phyloP scores from a whole-genome alignment of 176 grass and related monocot species.

The Avena insularis region DNA sequence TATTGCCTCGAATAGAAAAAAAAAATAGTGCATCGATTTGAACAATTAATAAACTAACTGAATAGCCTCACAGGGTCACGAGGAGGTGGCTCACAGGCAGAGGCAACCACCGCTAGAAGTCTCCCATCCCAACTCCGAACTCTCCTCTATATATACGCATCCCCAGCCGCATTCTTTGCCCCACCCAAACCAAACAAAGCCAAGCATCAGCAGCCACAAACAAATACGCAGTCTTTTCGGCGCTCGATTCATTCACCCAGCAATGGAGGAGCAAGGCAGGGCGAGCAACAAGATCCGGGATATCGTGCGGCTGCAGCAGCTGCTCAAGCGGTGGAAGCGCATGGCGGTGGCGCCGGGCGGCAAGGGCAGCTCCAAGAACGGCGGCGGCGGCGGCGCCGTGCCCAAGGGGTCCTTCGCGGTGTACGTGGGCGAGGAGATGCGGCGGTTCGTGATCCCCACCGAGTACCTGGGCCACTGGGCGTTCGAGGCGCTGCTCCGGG shows the following conservation, averaged over 20 bases:
- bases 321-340: conserved; percentile 91
- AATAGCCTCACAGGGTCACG: conserved; percentile 35
- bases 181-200: background rate
- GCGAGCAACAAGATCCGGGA: conserved; percentile 86
- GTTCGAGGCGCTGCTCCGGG: conserved; percentile 74
- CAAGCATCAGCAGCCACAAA: conserved; percentile 15
- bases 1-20: background rate
- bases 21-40: conserved; percentile 24
- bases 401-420: conserved; percentile 84
- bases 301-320: conserved; percentile 78
- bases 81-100: conserved; percentile 32
- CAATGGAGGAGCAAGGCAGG: conserved; percentile 52
- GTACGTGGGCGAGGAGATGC: conserved; percentile 89
- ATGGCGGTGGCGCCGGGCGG: conserved; percentile 49
- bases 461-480: conserved; percentile 78
- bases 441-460: conserved; percentile 92
- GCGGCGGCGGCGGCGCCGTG: conserved; percentile 43
- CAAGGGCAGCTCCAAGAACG: background rate
- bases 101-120: background rate
- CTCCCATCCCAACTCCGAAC: background rate
- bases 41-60: conserved; percentile 33
- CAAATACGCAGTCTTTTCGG: background rate
- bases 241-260: background rate
- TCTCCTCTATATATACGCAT: conserved; percentile 33
- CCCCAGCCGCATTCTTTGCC: background rate